phyloP scores from a whole-genome alignment of 805 yeast species.

The Blastobotrys attinorum region DNA sequence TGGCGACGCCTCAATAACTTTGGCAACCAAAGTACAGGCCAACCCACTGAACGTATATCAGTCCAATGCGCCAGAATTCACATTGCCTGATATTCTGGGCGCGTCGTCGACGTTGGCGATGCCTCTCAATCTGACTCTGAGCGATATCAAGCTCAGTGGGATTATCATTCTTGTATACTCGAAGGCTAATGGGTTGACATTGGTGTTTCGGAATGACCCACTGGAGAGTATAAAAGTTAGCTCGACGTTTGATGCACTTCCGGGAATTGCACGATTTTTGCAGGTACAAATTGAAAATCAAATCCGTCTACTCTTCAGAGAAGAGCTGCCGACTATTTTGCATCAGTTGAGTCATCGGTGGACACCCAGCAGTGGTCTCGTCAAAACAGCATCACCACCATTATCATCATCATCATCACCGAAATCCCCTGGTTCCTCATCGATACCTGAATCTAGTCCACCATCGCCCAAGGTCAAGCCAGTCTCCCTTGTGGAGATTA shows the following conservation, averaged over 20 bases:
- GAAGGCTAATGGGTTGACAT: conserved; percentile 72
- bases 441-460: conserved; percentile 5
- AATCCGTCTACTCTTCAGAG: conserved; percentile 72
- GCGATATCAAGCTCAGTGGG: conserved; percentile 66
- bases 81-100: conserved; percentile 57
- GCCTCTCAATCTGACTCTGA: conserved; percentile 68
- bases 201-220: conserved; percentile 86
- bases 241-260: conserved; percentile 80
- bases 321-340: conserved; percentile 71
- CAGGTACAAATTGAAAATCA: conserved; percentile 79
- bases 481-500: conserved; percentile 42
- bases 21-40: conserved; percentile 73
- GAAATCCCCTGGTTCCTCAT: background rate
- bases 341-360: conserved; percentile 69
- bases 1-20: conserved; percentile 66
- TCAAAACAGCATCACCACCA: conserved; percentile 15
- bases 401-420: no score
- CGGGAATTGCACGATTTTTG: conserved; percentile 72
- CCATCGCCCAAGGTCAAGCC: conserved; percentile 28
- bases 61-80: conserved; percentile 40
- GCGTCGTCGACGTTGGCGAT: conserved; percentile 64
- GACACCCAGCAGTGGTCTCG: conserved; percentile 32
- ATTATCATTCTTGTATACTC: conserved; percentile 80
- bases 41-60: conserved; percentile 66
- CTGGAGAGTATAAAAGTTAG: conserved; percentile 73